Evolutionary conservation across 2,329 filamentous ascomycete genomes (phyloP), one percentile per base, ranked within the genome.

Genomic region (Cercospora citrullina): DNA sequence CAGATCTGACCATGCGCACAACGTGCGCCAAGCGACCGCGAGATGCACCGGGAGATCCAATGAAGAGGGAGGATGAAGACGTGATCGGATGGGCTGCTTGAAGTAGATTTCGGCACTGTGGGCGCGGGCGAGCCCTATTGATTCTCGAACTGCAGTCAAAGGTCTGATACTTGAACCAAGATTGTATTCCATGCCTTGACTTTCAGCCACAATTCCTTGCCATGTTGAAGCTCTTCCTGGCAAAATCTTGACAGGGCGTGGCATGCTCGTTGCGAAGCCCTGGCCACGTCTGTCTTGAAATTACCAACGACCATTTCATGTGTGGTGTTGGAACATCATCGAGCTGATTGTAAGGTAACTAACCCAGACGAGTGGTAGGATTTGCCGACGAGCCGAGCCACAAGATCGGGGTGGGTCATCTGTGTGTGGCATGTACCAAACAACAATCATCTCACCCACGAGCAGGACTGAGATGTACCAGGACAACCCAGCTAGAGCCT

Each of bases 11-110:
- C 58, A 57, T 33, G 28, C 31, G 31, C 39, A 48, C 53, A 39
- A 63, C 67, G 67, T 68, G 67, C 67, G 67, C 67, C 63, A 64
- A 68, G 67, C 5, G 23, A 21, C 53, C 61, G 61, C 28, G 30
- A 42, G 65, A 59, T 21, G 31, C 55, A 21, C 28, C 48, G 48
- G 12, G 3, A 42, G 33, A 28, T 48, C 64, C 64, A 66, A 66
- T 66, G 42, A 66, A 26, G 28, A 30, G 5, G 10, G 9, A 39
- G 4, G 8, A 7, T 16, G 30, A 66, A 66, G 58, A 42, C 59
- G 64, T 63, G 59, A 21, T 62, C n/a, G 31, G 9, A n/a, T 59
- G 28, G 55, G 8, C 9, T 36, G 30, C 18, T 36, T 3, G 23
- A 31, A 30, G 53, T 14, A 57, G 21, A 8, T 31, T 31, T 16